These are phyloP conservation scores for Penicillium sp. DNA, from an alignment of 2,329 filamentous ascomycete species.

Conservation along the genomic window DNA sequence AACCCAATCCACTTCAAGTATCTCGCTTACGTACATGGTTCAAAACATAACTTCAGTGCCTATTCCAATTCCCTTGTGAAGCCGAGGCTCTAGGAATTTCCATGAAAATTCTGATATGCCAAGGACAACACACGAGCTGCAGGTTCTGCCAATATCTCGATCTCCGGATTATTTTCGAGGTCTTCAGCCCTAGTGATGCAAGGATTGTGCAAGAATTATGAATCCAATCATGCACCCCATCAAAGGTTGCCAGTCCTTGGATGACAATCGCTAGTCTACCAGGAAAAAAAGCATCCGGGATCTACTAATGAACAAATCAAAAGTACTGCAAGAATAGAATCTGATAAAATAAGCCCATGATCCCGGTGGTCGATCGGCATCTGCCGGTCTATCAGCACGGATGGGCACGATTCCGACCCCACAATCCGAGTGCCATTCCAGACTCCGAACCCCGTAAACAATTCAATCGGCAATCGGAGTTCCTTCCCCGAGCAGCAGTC, in stretches of 20 bases:
- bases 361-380: background rate
- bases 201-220: background rate
- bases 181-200: background rate
- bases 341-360: background rate
- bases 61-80: background rate
- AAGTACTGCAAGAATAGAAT: no score
- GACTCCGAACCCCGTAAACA: background rate
- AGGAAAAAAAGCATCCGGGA: no score
- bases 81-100: background rate
- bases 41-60: background rate
- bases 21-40: background rate
- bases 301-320: no score
- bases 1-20: no score
- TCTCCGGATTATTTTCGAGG: background rate
- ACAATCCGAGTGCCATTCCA: background rate
- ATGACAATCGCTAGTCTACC: no score
- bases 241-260: conserved; percentile 18
- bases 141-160: background rate
- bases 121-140: background rate
- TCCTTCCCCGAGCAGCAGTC: background rate
- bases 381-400: background rate
- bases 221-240: conserved; percentile 2
- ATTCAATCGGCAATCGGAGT: background rate
- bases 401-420: background rate
- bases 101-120: background rate